Conservation (phyloP, 306 rosid species). For the Lithocarpus polystachyus region DNA sequence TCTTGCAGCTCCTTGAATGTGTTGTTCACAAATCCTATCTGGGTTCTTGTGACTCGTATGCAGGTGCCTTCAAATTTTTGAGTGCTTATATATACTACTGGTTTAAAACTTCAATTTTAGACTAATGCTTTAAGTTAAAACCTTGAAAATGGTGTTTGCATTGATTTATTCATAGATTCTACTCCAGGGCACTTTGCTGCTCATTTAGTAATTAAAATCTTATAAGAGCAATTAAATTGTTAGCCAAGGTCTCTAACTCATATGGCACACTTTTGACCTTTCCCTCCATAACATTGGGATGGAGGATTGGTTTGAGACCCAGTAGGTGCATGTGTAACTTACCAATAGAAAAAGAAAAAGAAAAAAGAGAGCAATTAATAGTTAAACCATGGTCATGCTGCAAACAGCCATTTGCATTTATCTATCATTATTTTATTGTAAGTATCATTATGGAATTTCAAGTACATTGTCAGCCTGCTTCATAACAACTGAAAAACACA, state of each 20-base stretch:
- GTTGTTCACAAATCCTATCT: slow-evolving; percentile 66
- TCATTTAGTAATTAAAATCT: neutral
- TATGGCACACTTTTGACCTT: too few species aligned
- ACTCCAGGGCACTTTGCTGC: neutral
- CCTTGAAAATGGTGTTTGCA: neutral
- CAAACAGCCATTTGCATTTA: neutral
- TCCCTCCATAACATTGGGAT: too few species aligned
- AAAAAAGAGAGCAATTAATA: neutral
- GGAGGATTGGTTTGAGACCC: too few species aligned
- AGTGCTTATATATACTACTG: neutral
- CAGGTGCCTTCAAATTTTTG: slow-evolving; percentile 47
- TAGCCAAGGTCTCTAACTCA: too few species aligned
- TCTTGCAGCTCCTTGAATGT: slow-evolving; percentile 80
- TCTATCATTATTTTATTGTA: neutral
- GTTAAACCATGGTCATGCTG: neutral
- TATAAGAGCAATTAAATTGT: neutral
- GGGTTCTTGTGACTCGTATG: slow-evolving; percentile 96
- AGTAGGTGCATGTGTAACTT: too few species aligned
- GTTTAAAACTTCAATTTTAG: neutral
- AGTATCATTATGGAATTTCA: neutral
- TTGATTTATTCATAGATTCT: neutral
- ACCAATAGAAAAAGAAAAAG: too few species aligned
- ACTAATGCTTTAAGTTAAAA: neutral
- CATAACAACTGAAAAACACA: neutral
- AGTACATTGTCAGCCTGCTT: neutral